phyloP scores from a whole-genome alignment of 2,329 filamentous ascomycete species.

The Calonectria honghensis region DNA sequence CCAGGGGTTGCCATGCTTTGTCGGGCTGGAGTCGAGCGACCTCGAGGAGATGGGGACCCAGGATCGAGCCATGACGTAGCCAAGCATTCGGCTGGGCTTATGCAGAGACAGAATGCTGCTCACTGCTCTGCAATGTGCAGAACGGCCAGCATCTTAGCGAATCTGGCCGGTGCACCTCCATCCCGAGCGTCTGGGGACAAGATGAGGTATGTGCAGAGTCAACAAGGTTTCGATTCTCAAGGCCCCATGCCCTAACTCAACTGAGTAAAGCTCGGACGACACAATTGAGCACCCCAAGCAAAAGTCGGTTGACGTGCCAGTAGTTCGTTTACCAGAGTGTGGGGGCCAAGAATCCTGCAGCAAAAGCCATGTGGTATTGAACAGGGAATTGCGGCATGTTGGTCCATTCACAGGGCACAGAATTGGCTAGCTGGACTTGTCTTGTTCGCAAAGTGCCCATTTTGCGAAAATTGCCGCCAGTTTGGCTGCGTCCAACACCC shows the following conservation, averaged over 20 bases:
- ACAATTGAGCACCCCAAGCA: conserved; percentile 11
- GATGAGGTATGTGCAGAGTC: conserved; percentile 5
- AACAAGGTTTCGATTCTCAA: conserved; percentile 14
- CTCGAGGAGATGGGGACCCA: conserved; percentile 12
- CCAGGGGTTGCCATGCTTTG: conserved; percentile 46
- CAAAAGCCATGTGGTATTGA: conserved; percentile 29
- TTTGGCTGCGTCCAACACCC: neutral
- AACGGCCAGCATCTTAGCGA: neutral
- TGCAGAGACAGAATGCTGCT: neutral
- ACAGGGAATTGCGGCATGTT: conserved; percentile 15
- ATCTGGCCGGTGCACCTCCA: neutral
- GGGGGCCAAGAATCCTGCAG: conserved; percentile 35
- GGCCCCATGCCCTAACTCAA: conserved; percentile 23
- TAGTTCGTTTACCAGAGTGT: conserved; percentile 30
- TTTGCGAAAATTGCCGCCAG: neutral
- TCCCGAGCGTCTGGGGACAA: neutral
- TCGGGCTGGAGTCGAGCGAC: conserved; percentile 32
- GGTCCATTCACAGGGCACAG: neutral
- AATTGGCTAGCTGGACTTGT: neutral
- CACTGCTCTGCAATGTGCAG: neutral
- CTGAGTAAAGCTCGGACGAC: conserved; percentile 21
- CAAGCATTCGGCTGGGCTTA: neutral
- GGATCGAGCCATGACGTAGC: neutral
- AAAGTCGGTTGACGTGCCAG: conserved; percentile 25
- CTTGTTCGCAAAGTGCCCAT: neutral